Conservation (phyloP, 2,329 filamentous ascomycete genomes). For the Chrysosporium keratinophilum region DNA sequence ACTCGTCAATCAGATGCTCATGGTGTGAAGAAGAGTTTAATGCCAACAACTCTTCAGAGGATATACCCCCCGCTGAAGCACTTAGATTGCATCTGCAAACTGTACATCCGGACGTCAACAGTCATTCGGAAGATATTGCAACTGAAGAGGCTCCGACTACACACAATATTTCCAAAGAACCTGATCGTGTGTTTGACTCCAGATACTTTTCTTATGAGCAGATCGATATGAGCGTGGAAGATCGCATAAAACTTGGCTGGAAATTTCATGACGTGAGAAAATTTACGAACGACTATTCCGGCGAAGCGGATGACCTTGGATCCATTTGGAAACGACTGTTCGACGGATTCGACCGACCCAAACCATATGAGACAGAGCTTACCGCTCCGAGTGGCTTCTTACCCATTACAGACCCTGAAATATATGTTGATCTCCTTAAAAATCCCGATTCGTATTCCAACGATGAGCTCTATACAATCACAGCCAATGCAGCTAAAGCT, state of each 20-base stretch:
- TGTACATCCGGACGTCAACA: constrained; percentile 27
- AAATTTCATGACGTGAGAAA: constrained; percentile 28
- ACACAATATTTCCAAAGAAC: constrained; percentile 7
- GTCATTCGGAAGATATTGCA: constrained; percentile 7
- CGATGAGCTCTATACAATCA: constrained; percentile 46
- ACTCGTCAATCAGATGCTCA: constrained; percentile 24
- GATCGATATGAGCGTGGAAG: constrained; percentile 19
- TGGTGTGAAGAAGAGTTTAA: constrained; percentile 31
- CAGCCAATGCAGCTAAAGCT: constrained; percentile 44
- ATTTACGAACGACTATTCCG: constrained; percentile 29
- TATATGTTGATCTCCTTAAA: constrained; percentile 28
- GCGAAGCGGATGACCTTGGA: constrained; percentile 24
- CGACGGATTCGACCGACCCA: constrained; percentile 24
- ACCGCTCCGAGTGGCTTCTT: constrained; percentile 30
- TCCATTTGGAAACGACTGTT: constrained; percentile 28
- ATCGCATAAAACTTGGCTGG: constrained; percentile 29
- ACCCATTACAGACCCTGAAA: constrained; percentile 28
- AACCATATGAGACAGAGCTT: constrained; percentile 27
- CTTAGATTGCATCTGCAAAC: constrained; percentile 28
- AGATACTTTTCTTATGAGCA: not conserved
- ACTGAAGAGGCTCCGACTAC: constrained; percentile 10
- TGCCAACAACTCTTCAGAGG: constrained; percentile 20
- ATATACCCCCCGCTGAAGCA: constrained; percentile 21
- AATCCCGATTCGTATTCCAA: constrained; percentile 36
- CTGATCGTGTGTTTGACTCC: constrained; percentile 4